A percentile compares a stretch with the other conserved stretches of the same genome.
phyloP scores from a whole-genome alignment of 176 grass and related monocot species.

The Saccharum officinarum region DNA sequence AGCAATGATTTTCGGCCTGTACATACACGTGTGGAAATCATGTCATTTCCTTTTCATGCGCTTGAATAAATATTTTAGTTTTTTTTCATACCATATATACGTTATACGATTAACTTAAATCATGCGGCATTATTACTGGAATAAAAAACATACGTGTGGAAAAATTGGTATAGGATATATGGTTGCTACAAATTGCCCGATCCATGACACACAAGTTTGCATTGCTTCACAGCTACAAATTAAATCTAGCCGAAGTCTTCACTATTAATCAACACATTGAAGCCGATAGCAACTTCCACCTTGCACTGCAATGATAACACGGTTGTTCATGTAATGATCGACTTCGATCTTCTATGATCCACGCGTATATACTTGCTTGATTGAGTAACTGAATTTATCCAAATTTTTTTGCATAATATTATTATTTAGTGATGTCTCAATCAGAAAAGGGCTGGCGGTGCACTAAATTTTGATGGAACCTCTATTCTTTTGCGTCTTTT shows the following conservation, averaged over 20 bases:
- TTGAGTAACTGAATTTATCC: not conserved
- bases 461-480: not conserved
- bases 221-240: not conserved
- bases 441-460: not conserved
- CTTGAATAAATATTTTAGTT: not conserved
- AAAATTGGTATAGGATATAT: not conserved
- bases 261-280: slow-evolving; percentile 20
- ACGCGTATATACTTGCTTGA: not conserved
- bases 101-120: not conserved
- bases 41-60: not conserved
- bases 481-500: not conserved
- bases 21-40: not conserved
- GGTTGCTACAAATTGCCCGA: not conserved
- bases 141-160: not conserved
- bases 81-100: not conserved
- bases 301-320: slow-evolving; percentile 29
- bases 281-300: slow-evolving; percentile 26
- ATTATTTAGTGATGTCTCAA: not conserved
- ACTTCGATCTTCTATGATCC: slow-evolving; percentile 23
- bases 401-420: not conserved
- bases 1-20: not conserved
- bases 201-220: not conserved
- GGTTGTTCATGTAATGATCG: slow-evolving; percentile 39
- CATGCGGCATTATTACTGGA: not conserved
- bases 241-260: not conserved